phyloP scores from a whole-genome alignment of 164 flowering plant genomes.

The Stephania yunnanensis region DNA sequence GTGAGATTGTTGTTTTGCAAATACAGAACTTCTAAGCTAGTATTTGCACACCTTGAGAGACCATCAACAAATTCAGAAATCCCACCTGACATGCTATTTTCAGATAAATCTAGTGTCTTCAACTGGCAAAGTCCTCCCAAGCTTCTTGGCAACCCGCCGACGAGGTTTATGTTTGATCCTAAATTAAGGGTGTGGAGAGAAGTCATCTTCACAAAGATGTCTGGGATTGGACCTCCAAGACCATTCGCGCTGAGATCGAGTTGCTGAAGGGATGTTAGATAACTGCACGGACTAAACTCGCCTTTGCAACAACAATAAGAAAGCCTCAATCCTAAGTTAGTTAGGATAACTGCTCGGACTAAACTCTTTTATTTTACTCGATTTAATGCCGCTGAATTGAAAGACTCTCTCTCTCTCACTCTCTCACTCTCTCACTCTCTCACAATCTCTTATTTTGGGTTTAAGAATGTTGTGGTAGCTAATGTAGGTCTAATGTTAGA shows the following conservation, averaged over 20 bases:
- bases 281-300: not conserved
- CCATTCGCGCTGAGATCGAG: not conserved
- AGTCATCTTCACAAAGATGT: not conserved
- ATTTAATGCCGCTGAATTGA: too few relatives aligned
- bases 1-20: not conserved
- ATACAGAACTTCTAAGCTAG: not conserved
- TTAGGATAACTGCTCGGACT: too few relatives aligned
- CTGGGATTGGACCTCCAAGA: not conserved
- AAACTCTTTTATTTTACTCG: too few relatives aligned
- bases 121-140: constrained; percentile 9
- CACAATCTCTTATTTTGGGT: too few relatives aligned
- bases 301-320: too few relatives aligned
- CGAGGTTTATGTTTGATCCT: not conserved
- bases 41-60: not conserved
- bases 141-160: not conserved
- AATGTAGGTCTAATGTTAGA: too few relatives aligned
- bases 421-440: too few relatives aligned
- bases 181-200: not conserved
- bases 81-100: not conserved
- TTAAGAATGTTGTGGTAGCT: too few relatives aligned
- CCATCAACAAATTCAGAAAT: not conserved
- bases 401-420: too few relatives aligned
- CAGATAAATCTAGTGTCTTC: not conserved
- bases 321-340: too few relatives aligned
- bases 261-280: not conserved